phyloP scores from a whole-genome alignment of 179 eudicot genomes.

The Silene coronaria region DNA sequence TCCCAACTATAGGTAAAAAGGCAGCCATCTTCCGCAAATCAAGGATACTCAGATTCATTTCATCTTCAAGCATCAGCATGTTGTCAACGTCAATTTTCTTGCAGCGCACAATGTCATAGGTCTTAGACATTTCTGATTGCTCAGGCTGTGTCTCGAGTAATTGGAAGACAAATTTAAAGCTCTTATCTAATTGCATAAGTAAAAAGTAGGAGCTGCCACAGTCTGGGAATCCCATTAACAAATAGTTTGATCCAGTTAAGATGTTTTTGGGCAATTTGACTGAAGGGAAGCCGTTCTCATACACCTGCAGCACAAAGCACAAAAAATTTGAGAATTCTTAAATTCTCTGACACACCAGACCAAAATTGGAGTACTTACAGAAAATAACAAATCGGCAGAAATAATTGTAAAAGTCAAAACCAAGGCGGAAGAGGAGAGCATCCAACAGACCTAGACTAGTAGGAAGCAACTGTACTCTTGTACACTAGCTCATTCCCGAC shows the following conservation, averaged over 20 bases:
- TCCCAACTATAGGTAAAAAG: conserved; percentile 33
- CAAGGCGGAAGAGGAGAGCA: background rate
- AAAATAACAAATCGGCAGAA: background rate
- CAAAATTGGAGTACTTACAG: background rate
- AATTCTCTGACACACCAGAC: background rate
- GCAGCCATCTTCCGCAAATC: conserved; percentile 45
- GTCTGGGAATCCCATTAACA: conserved; percentile 89
- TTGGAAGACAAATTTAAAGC: conserved; percentile 62
- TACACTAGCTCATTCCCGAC: background rate
- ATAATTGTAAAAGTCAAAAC: background rate
- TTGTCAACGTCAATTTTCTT: conserved; percentile 60
- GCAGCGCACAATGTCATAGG: conserved; percentile 48
- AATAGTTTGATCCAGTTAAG: conserved; percentile 52
- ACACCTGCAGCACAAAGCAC: conserved; percentile 53
- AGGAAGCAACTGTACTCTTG: background rate
- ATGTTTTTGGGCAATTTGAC: conserved; percentile 64
- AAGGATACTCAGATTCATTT: conserved; percentile 69
- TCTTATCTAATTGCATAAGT: conserved; percentile 82
- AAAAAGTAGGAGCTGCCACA: conserved; percentile 77
- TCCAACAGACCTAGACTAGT: background rate
- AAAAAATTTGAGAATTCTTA: background rate
- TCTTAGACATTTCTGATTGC: conserved; percentile 44
- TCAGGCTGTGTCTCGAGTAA: conserved; percentile 65
- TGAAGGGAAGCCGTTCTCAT: conserved; percentile 62
- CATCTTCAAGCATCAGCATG: conserved; percentile 83